Evolutionary conservation across 1,284 basidiomycete genomes (phyloP), one percentile per base, ranked within the genome.

Genomic region (Schizophyllum commune): DNA sequence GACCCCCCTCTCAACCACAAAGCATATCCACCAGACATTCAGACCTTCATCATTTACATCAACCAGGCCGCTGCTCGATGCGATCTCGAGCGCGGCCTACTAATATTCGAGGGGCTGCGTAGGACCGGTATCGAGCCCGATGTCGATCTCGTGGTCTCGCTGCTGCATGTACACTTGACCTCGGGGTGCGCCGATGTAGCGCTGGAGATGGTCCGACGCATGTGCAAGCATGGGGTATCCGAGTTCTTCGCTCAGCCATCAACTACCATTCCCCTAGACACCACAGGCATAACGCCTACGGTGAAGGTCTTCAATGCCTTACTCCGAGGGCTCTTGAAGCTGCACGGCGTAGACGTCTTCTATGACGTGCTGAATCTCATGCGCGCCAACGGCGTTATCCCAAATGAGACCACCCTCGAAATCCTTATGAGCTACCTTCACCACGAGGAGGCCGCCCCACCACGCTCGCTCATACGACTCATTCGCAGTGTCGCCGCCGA

Each of bases 21-120:
- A 58, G 63, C 60, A 58, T 59, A 82, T 32, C 61, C 61, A 53
- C 83, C 85, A 19, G 80, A 88, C 65, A 75, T 79, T 6, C 75
- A 76, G 9, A 91, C 89, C 1, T 88, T 83, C 72, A 81, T 83
- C 9, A 81, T 86, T 33, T 77, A 89, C 63, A 80, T 90, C 68
- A 80, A 84, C 67, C 77, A 84, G 65, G 70, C 84, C 58, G 79
- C 80, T n/a, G 71, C 67, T 19, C 73, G 73, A 52, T 72, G 72
- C 34, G 77, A 85, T 65, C 71, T 83, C 21, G 62, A 73, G n/a
- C 75, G 75, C 53, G 77, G 82, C 8, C 68, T 81, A 57, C 68
- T 71, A 32, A 71, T 88, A 52, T 71, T 86, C 56, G 69, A 77
- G 51, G 75, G 74, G 34, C 83, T 89, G 80, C 66, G 73, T 52